Conservation (phyloP, 2,329 filamentous ascomycete species). For the Fusarium concolor region DNA sequence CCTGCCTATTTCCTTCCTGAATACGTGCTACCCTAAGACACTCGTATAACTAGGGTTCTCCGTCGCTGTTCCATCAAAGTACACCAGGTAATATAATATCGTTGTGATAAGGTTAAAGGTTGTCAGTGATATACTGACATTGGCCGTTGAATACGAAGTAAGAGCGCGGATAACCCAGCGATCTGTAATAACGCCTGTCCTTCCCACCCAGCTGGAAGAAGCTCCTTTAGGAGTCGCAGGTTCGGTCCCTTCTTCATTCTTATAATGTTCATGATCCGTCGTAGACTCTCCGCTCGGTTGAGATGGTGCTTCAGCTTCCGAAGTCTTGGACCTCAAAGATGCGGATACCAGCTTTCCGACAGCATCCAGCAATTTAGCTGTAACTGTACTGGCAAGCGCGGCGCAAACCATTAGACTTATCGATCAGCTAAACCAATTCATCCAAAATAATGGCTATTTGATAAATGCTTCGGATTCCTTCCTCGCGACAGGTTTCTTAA, state of each 20-base stretch:
- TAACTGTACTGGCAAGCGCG: background rate
- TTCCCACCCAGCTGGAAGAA: fast-evolving
- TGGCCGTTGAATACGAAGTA: background rate
- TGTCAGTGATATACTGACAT: background rate
- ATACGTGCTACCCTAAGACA: background rate
- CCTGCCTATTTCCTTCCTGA: background rate
- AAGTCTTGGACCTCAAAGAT: too few relatives aligned
- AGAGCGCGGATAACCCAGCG: background rate
- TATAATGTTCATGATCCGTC: fast-evolving
- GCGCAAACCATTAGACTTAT: background rate
- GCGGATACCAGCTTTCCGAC: background rate
- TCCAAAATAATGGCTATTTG: background rate
- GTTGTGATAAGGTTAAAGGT: constrained; percentile 15
- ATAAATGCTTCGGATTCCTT: background rate
- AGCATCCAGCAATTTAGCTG: background rate
- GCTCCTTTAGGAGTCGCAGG: fast-evolving
- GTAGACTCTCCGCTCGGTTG: background rate
- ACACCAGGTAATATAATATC: constrained; percentile 9
- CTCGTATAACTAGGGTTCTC: constrained; percentile 11
- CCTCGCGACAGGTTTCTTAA: background rate
- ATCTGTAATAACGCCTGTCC: background rate
- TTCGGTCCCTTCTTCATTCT: fast-evolving
- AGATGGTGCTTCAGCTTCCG: background rate
- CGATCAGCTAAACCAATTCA: background rate
- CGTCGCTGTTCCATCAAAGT: constrained; percentile 14